phyloP scores from a whole-genome alignment of 2,329 filamentous ascomycete species.

The Remersonia thermophila region DNA sequence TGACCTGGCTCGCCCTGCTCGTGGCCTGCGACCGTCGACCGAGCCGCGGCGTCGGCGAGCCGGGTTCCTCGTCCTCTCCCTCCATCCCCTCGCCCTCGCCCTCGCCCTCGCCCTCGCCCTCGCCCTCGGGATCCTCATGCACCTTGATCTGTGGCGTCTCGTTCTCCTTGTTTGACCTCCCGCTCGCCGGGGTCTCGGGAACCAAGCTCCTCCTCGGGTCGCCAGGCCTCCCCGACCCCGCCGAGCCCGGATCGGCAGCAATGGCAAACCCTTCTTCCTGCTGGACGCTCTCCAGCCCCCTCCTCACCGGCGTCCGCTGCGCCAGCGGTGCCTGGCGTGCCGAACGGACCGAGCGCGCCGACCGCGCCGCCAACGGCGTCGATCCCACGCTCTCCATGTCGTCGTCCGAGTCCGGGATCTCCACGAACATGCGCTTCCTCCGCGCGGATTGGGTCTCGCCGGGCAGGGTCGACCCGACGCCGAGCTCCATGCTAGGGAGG shows the following conservation, averaged over 20 bases:
- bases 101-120: neutral
- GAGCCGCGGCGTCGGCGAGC: conserved; percentile 8
- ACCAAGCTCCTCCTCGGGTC: neutral
- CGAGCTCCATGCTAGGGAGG: conserved; percentile 6
- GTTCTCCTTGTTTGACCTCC: conserved; percentile 13
- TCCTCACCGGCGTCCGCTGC: conserved; percentile 4
- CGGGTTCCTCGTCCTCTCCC: conserved; percentile 4
- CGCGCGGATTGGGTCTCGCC: neutral
- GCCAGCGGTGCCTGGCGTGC: neutral
- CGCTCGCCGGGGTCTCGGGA: conserved; percentile 3
- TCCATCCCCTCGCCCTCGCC: conserved; percentile 3
- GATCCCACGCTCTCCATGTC: conserved; percentile 22
- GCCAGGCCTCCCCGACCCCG: neutral
- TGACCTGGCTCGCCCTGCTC: conserved; percentile 2
- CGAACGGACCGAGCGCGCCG: neutral
- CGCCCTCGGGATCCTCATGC: neutral
- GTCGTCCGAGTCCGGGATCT: conserved; percentile 41
- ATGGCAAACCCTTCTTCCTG: neutral
- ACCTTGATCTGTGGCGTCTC: neutral
- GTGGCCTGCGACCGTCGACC: neutral
- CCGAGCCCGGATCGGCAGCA: conserved; percentile 3
- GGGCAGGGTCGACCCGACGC: neutral
- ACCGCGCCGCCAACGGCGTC: conserved; percentile 13
- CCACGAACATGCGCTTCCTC: conserved; percentile 14
- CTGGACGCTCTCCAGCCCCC: neutral